phyloP scores from a whole-genome alignment of 768 basidiomycete species.

The Mrakia gelida region DNA sequence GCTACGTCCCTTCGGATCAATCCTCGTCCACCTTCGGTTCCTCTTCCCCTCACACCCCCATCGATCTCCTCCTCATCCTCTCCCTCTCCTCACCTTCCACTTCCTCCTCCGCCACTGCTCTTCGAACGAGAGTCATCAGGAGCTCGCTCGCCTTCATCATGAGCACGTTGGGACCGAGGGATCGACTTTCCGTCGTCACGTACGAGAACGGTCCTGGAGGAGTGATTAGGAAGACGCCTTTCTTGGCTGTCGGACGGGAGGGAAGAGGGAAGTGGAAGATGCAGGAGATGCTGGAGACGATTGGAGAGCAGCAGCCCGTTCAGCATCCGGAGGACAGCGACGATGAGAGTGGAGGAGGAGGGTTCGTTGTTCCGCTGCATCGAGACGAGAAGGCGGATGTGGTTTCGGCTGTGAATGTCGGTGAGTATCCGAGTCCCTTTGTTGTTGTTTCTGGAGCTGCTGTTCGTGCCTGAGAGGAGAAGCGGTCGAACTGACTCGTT shows the following conservation, averaged over 20 bases:
- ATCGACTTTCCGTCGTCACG: conserved; percentile 83
- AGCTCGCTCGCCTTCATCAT: conserved; percentile 81
- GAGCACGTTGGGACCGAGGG: conserved; percentile 66
- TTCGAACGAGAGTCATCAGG: conserved; percentile 85
- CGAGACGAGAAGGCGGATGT: conserved; percentile 96
- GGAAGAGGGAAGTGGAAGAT: conserved; percentile 63
- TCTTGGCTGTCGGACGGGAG: conserved; percentile 65
- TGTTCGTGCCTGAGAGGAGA: background rate
- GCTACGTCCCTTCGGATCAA: conserved; percentile 46
- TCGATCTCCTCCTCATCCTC: conserved; percentile 88
- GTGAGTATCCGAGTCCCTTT: conserved; percentile 44
- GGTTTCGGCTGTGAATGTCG: conserved; percentile 96
- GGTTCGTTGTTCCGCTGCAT: conserved; percentile 63
- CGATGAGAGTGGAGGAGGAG: conserved; percentile 54
- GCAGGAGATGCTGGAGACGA: conserved; percentile 71
- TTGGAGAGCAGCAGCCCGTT: conserved; percentile 43
- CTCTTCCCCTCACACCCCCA: conserved; percentile 79
- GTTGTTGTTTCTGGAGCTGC: background rate
- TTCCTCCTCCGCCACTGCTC: conserved; percentile 56
- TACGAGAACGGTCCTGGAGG: conserved; percentile 85
- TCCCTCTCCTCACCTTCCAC: conserved; percentile 78
- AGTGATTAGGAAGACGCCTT: conserved; percentile 85
- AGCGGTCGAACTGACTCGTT: background rate
- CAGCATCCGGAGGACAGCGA: conserved; percentile 39
- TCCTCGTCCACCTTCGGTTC: conserved; percentile 58